These are phyloP conservation scores for Onygenales sp. DNA, from an alignment of 2,329 filamentous ascomycete genomes.

Conservation along the genomic window DNA sequence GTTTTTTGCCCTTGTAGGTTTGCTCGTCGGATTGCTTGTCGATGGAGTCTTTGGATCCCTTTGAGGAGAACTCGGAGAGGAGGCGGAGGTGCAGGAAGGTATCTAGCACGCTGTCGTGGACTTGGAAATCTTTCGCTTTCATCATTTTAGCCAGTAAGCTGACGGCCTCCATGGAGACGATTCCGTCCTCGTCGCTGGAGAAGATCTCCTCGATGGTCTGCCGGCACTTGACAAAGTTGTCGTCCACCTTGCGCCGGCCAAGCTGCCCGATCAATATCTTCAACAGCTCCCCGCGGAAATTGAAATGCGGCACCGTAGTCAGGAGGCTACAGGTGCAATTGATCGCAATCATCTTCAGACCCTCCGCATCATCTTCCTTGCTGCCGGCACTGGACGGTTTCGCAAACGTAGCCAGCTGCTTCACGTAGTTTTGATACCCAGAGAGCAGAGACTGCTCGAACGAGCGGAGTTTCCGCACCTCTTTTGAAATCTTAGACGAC, in stretches of 20 bases:
- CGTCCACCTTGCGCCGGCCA: slow-evolving; percentile 60
- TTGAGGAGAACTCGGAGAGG: slow-evolving; percentile 76
- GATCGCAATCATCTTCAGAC: slow-evolving; percentile 65
- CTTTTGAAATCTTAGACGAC: slow-evolving; percentile 78
- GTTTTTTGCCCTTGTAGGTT: slow-evolving; percentile 44
- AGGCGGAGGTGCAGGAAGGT: slow-evolving; percentile 84
- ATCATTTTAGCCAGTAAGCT: slow-evolving; percentile 88
- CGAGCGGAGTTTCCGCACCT: slow-evolving; percentile 68
- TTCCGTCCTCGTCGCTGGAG: slow-evolving; percentile 77
- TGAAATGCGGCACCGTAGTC: slow-evolving; percentile 85
- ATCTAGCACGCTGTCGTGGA: slow-evolving; percentile 80
- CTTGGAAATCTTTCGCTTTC: slow-evolving; percentile 70
- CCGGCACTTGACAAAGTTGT: slow-evolving; percentile 67
- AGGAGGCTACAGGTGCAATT: slow-evolving; percentile 77
- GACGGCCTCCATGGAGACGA: slow-evolving; percentile 77
- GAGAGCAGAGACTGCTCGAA: slow-evolving; percentile 83
- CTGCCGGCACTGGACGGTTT: slow-evolving; percentile 41
- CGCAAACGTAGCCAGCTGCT: slow-evolving; percentile 60
- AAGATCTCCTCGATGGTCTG: slow-evolving; percentile 75
- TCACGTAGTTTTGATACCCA: slow-evolving; percentile 77
- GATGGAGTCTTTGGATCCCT: slow-evolving; percentile 67
- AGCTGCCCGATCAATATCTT: slow-evolving; percentile 81
- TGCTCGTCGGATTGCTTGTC: slow-evolving; percentile 49
- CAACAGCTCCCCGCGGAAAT: slow-evolving; percentile 80
- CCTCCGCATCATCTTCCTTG: slow-evolving; percentile 20